Evolutionary conservation across 805 yeast genomes (phyloP).

Genomic region (Lachancea sp.): DNA sequence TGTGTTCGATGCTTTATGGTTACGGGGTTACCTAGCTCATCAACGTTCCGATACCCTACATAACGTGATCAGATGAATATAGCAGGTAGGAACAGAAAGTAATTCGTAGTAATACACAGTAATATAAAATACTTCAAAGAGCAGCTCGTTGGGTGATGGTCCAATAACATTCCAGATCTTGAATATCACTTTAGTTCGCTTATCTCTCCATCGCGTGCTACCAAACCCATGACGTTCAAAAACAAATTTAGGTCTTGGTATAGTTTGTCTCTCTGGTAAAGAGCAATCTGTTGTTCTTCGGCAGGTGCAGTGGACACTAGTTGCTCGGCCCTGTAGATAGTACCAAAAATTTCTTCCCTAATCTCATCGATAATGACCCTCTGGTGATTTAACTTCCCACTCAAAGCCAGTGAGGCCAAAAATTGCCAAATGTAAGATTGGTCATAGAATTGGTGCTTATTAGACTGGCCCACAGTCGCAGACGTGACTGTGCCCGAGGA

Average conservation of each 20-base stretch:
- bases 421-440: constrained; percentile 94
- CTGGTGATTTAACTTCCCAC: constrained; percentile 87
- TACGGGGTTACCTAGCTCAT: constrained; percentile 1
- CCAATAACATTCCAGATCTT: neutral
- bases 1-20: neutral
- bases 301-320: constrained; percentile 25
- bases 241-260: constrained; percentile 81
- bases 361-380: constrained; percentile 90
- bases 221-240: constrained; percentile 92
- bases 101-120: too few relatives aligned
- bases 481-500: constrained; percentile 13
- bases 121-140: too few relatives aligned
- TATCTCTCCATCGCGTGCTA: constrained; percentile 85
- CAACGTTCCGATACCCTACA: too few relatives aligned
- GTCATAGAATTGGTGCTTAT: constrained; percentile 39
- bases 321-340: constrained; percentile 67
- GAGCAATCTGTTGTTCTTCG: constrained; percentile 37
- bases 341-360: constrained; percentile 86
- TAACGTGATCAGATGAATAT: too few relatives aligned
- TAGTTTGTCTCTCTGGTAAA: constrained; percentile 48
- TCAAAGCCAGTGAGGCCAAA: constrained; percentile 85
- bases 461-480: constrained; percentile 20
- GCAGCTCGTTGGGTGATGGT: neutral
- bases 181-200: constrained; percentile 50
- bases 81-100: too few relatives aligned